phyloP scores from a whole-genome alignment of 73 alveolate species.

The Paramecium caudatum region DNA sequence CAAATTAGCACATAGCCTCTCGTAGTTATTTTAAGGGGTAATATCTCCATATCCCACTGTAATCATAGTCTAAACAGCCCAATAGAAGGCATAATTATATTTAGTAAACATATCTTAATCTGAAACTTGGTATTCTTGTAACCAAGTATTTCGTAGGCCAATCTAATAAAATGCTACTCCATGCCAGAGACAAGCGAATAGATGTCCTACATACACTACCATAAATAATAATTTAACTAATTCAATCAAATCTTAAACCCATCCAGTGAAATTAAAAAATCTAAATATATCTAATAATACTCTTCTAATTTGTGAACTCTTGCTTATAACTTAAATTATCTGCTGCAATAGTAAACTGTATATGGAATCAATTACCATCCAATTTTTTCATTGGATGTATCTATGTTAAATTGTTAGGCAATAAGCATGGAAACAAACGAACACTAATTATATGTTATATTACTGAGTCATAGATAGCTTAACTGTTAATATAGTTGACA shows the following conservation, averaged over 20 bases:
- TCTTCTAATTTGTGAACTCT: conserved; percentile 83
- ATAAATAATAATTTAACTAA: conserved; percentile 55
- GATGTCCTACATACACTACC: conserved; percentile 76
- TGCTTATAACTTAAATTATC: conserved; percentile 81
- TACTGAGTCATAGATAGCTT: conserved; percentile 78
- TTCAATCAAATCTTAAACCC: conserved; percentile 59
- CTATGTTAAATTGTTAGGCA: conserved; percentile 70
- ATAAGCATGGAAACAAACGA: conserved; percentile 31
- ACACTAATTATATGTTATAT: conserved; percentile 74
- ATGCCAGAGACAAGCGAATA: conserved; percentile 83
- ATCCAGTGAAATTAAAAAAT: conserved; percentile 64
- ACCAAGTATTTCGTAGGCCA: conserved; percentile 77
- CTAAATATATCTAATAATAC: conserved; percentile 52
- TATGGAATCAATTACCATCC: conserved; percentile 72
- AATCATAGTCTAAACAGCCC: conserved; percentile 89
- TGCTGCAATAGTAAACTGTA: conserved; percentile 78
- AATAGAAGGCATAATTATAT: conserved; percentile 81
- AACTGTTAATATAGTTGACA: conserved; percentile 80
- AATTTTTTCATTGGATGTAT: conserved; percentile 73
- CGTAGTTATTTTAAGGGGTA: conserved; percentile 81
- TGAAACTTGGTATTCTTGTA: conserved; percentile 51
- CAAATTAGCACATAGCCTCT: conserved; percentile 80
- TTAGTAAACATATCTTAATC: not conserved
- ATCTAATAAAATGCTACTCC: conserved; percentile 75
- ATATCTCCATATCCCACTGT: conserved; percentile 95